These are phyloP conservation scores for Epichloe amarillans DNA, from an alignment of 2,329 filamentous ascomycete genomes.

Conservation along the genomic window DNA sequence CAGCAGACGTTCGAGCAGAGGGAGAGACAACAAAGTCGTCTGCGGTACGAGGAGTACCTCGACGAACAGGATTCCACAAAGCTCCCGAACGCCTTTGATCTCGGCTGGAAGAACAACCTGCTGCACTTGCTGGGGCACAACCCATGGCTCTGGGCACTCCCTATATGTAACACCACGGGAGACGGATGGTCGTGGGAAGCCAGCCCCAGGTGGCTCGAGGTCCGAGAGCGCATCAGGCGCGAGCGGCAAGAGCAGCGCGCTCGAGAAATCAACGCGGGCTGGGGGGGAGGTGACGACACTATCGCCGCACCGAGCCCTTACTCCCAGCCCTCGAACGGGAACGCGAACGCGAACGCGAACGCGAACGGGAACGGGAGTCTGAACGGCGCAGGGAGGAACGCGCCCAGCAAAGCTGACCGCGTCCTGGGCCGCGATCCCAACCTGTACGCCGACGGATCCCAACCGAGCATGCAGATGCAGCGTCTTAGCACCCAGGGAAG, in stretches of 20 bases:
- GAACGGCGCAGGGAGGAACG: slow-evolving; percentile 19
- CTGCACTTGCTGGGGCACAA: slow-evolving; percentile 66
- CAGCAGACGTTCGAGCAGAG: slow-evolving; percentile 41
- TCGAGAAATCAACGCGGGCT: slow-evolving; percentile 53
- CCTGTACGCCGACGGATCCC: slow-evolving; percentile 36
- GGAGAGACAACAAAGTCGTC: slow-evolving; percentile 40
- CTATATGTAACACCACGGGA: slow-evolving; percentile 72
- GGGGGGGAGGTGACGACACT: slow-evolving; percentile 33
- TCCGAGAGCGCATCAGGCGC: slow-evolving; percentile 46
- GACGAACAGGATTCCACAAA: slow-evolving; percentile 81
- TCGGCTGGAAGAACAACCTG: slow-evolving; percentile 72
- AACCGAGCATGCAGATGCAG: slow-evolving; percentile 28
- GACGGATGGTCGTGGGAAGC: slow-evolving; percentile 94
- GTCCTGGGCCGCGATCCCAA: slow-evolving; percentile 44
- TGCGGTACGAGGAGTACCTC: slow-evolving; percentile 58
- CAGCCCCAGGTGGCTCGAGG: slow-evolving; percentile 63
- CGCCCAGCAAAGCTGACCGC: slow-evolving; percentile 43
- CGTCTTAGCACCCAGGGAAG: slow-evolving; percentile 33
- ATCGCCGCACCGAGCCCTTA: background rate
- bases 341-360: too few relatives aligned
- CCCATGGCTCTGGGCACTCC: slow-evolving; percentile 63
- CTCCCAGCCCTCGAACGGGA: slow-evolving; percentile 1
- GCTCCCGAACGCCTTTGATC: slow-evolving; percentile 85
- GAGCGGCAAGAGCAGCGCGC: slow-evolving; percentile 47
- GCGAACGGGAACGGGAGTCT: background rate